These are phyloP conservation scores for Pseudoperonospora humuli DNA, from an alignment of 352 stramenopile genomes.

Conservation along the genomic window DNA sequence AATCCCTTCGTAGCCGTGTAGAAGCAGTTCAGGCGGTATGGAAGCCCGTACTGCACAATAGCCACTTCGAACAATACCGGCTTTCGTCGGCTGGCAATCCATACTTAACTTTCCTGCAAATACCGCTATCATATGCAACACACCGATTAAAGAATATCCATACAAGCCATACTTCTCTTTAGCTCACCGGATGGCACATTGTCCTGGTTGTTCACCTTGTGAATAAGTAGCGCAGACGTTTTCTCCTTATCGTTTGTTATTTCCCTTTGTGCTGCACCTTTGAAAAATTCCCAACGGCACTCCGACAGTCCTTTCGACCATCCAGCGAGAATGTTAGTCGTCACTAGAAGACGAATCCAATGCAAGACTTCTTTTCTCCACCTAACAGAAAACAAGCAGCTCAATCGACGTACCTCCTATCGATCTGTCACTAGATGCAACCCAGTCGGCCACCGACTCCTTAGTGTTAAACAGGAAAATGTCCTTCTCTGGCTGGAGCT, in stretches of 20 bases:
- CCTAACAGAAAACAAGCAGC: background rate
- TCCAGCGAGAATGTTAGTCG: background rate
- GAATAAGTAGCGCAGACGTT: conserved; percentile 22
- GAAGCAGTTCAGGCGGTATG: conserved; percentile 39
- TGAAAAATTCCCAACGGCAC: conserved; percentile 64
- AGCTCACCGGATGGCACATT: conserved; percentile 36
- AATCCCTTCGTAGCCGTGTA: conserved; percentile 80
- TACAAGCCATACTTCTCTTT: background rate
- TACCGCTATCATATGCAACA: conserved; percentile 33
- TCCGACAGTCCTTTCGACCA: conserved; percentile 44
- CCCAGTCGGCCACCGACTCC: conserved; percentile 46
- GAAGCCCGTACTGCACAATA: conserved; percentile 72
- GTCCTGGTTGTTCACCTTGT: conserved; percentile 46
- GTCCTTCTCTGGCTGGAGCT: conserved; percentile 62
- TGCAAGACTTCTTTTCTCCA: background rate
- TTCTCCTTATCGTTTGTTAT: conserved; percentile 11
- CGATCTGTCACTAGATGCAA: conserved; percentile 62
- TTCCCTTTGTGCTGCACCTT: conserved; percentile 6
- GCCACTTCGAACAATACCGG: conserved; percentile 70
- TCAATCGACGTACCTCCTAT: conserved; percentile 60
- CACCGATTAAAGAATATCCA: background rate
- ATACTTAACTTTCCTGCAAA: conserved; percentile 66
- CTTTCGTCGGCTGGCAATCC: conserved; percentile 69
- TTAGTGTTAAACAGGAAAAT: conserved; percentile 71
- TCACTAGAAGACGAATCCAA: background rate